Conservation (phyloP, 1,284 basidiomycete species). For the Apiotrichum gamsii region DNA sequence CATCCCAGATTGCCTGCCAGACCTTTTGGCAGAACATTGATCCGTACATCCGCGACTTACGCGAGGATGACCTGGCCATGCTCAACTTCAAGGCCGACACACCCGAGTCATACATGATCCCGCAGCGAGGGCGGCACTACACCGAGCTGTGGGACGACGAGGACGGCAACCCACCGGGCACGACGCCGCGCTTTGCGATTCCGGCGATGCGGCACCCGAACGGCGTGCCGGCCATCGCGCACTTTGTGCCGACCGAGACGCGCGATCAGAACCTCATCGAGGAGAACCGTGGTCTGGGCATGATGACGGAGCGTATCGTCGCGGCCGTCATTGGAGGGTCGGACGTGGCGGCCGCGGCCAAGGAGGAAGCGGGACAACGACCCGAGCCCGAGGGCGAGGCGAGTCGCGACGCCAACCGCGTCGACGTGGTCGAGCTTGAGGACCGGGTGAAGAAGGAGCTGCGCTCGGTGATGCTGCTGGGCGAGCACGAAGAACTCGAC, state of each 20-base stretch:
- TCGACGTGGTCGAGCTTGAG: constrained; percentile 52
- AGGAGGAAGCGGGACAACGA: constrained; percentile 48
- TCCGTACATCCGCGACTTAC: constrained; percentile 73
- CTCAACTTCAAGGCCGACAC: constrained; percentile 79
- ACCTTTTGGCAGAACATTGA: constrained; percentile 82
- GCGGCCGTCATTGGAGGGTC: constrained; percentile 61
- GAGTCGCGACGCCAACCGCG: neutral
- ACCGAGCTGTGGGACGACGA: constrained; percentile 86
- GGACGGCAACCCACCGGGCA: constrained; percentile 53
- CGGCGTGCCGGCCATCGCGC: constrained; percentile 6
- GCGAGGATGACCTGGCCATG: constrained; percentile 86
- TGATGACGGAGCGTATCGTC: constrained; percentile 53
- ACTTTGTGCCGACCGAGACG: constrained; percentile 23
- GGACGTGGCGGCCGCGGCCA: constrained; percentile 45
- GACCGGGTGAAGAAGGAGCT: constrained; percentile 53
- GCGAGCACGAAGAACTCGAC: constrained; percentile 57
- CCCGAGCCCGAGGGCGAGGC: constrained; percentile 17
- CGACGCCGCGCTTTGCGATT: constrained; percentile 31
- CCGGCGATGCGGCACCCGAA: constrained; percentile 29
- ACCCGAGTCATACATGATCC: constrained; percentile 75
- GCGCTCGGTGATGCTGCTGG: constrained; percentile 51
- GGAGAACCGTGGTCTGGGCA: constrained; percentile 39
- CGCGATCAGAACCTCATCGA: constrained; percentile 39
- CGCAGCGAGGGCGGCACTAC: constrained; percentile 82
- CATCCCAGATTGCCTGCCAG: constrained; percentile 51